Conservation (phyloP, 2,329 filamentous ascomycete species). For the Claviceps monticola region DNA sequence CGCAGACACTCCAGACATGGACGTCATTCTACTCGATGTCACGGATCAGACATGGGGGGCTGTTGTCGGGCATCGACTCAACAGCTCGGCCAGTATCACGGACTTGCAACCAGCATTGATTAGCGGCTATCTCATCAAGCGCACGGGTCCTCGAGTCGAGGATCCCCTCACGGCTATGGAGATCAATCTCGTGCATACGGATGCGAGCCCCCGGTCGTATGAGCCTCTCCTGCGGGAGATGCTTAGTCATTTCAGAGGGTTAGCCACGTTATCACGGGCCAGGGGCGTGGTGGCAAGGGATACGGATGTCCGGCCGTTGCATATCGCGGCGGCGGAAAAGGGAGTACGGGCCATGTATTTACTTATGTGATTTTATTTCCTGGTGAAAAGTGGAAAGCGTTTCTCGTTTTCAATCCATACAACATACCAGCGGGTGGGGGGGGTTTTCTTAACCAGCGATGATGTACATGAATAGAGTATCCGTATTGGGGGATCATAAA, state of each 20-base stretch:
- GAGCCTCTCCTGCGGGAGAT: conserved; percentile 59
- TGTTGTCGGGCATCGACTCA: conserved; percentile 51
- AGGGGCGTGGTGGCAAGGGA: conserved; percentile 47
- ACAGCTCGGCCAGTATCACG: conserved; percentile 40
- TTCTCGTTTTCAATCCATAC: too few species aligned
- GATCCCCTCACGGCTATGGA: conserved; percentile 49
- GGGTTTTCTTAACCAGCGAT: too few species aligned
- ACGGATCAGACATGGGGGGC: conserved; percentile 68
- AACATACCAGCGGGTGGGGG: too few species aligned
- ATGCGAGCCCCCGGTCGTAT: conserved; percentile 36
- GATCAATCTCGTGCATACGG: conserved; percentile 47
- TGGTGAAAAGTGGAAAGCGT: background rate
- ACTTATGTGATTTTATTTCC: conserved; percentile 35
- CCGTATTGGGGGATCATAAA: too few species aligned
- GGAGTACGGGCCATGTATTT: conserved; percentile 51
- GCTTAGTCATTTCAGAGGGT: conserved; percentile 50
- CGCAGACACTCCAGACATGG: conserved; percentile 28
- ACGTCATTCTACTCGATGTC: conserved; percentile 56
- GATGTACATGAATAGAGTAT: too few species aligned
- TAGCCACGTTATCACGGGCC: conserved; percentile 55
- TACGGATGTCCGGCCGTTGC: conserved; percentile 59
- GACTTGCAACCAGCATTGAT: conserved; percentile 44
- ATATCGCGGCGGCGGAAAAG: conserved; percentile 58
- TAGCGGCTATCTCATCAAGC: conserved; percentile 54
- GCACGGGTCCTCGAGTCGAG: conserved; percentile 38